Evolutionary conservation across 1,284 basidiomycete genomes (phyloP).

Genomic region (Tilletia caries): DNA sequence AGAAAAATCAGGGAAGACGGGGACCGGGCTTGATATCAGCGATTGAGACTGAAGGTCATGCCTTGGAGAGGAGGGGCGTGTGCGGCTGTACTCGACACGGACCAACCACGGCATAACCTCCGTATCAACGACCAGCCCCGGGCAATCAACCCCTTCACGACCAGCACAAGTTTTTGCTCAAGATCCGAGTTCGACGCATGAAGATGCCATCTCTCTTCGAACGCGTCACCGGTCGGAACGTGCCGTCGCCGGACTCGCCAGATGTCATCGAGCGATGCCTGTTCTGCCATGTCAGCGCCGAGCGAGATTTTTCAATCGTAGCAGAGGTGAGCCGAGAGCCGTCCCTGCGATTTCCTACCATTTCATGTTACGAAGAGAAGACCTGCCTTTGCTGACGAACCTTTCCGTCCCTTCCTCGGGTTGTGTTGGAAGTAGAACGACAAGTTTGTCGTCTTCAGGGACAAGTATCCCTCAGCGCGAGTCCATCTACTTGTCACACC

Average conservation of each 20-base stretch:
- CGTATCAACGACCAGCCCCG: no score
- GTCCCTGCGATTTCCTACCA: no score
- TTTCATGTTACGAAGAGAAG: no score
- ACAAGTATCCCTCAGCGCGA: conserved; percentile 64
- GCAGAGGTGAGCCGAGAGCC: conserved; percentile 67
- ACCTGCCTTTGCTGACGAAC: conserved; percentile 12
- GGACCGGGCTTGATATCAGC: no score
- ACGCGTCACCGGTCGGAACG: conserved; percentile 8
- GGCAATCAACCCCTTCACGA: no score
- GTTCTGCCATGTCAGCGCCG: conserved; percentile 63
- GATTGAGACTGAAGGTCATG: no score
- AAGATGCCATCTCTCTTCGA: conserved; percentile 2
- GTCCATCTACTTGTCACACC: conserved; percentile 69
- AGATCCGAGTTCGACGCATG: no score
- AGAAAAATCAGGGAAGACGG: no score
- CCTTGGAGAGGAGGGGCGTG: no score
- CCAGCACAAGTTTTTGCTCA: no score
- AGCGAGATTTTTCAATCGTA: conserved; percentile 62
- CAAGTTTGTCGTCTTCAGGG: conserved; percentile 64
- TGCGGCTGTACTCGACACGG: no score
- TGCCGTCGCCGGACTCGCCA: background rate
- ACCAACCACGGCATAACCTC: no score
- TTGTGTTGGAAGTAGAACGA: conserved; percentile 58
- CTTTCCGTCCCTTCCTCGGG: background rate
- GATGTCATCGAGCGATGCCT: conserved; percentile 50